Evolutionary conservation across 176 grass and related monocot species (phyloP).

Genomic region (Rhynchospora pubera): DNA sequence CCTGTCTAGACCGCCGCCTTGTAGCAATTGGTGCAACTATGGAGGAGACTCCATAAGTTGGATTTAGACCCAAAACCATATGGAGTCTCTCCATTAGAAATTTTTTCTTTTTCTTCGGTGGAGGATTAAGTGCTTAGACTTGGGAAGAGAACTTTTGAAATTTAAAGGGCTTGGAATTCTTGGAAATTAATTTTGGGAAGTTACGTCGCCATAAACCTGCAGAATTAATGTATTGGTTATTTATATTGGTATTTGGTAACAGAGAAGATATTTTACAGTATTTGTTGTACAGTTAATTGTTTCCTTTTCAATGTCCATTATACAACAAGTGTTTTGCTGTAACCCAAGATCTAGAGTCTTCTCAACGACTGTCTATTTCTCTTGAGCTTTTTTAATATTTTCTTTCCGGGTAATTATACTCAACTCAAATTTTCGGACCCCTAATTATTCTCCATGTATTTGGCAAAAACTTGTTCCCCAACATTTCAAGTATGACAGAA

Average conservation of each 20-base stretch:
- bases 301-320: not conserved
- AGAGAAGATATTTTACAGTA: not conserved
- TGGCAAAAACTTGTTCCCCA: not conserved
- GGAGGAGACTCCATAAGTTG: constrained; percentile 1
- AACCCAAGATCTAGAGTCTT: not conserved
- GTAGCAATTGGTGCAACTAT: not conserved
- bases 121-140: not conserved
- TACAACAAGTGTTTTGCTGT: not conserved
- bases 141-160: not conserved
- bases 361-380: not conserved
- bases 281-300: not conserved
- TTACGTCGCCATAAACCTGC: not conserved
- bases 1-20: not conserved
- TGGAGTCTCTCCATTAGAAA: constrained; percentile 1
- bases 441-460: not conserved
- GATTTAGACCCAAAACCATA: constrained; percentile 6
- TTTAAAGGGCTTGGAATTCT: not conserved
- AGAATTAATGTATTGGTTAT: not conserved
- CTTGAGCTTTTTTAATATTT: not conserved
- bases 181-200: not conserved
- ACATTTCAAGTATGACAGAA: not conserved
- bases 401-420: not conserved
- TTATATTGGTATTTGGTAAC: constrained; percentile 11
- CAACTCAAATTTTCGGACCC: not conserved
- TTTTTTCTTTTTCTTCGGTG: not conserved